phyloP scores from a whole-genome alignment of 345 rosid genomes.

The Ailanthus altissimus region DNA sequence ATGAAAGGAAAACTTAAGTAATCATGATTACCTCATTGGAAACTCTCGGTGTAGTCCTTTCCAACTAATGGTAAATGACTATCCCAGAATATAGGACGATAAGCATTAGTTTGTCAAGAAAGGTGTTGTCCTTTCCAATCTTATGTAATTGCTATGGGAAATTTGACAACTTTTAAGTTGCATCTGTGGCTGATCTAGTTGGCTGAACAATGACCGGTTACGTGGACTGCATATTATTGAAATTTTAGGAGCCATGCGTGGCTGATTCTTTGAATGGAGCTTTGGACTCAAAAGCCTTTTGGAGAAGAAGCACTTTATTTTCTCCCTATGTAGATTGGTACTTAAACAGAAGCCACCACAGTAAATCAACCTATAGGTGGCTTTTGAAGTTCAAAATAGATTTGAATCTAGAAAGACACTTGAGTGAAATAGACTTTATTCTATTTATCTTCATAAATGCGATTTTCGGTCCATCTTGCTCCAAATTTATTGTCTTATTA shows the following conservation, averaged over 20 bases:
- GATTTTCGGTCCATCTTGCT: not conserved
- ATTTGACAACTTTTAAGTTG: not conserved
- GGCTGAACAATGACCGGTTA: not conserved
- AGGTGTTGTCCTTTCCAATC: not conserved
- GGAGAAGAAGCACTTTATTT: not conserved
- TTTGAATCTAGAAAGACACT: not conserved
- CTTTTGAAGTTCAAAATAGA: not conserved
- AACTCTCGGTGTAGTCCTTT: slow-evolving; percentile 1
- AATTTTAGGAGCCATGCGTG: not conserved
- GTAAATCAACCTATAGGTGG: not conserved
- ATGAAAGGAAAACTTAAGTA: not conserved
- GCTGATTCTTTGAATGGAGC: not conserved
- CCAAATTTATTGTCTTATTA: not conserved
- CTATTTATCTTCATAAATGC: not conserved
- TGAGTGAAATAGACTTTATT: not conserved
- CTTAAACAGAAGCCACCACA: not conserved
- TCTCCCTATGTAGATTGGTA: not conserved
- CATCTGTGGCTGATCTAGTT: not conserved
- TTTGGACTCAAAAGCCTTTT: not conserved
- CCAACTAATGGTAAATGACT: not conserved
- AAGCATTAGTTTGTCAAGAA: not conserved
- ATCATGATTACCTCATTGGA: not conserved
- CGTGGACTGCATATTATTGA: not conserved
- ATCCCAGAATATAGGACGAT: not conserved
- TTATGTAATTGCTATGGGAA: not conserved